Percentiles rank a stretch among this genome's conserved stretches.
Evolutionary conservation across 306 rosid species (phyloP).

Genomic region (Amphicarpaea edgeworthii): DNA sequence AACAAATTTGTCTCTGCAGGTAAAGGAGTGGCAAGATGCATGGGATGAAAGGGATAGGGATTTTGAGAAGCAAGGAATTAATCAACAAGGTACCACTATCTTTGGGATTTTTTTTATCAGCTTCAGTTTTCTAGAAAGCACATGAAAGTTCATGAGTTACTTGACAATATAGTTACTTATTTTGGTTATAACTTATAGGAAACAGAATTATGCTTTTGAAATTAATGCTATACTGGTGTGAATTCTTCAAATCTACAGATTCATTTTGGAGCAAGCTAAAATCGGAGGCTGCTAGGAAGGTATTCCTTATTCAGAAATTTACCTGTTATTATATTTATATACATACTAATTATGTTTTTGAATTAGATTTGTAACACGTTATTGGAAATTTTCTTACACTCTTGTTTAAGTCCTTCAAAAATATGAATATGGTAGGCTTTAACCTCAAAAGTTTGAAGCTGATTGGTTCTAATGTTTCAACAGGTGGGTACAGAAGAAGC

Average conservation of each 20-base stretch:
- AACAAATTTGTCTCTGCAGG: conserved; percentile 55
- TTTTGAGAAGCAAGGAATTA: conserved; percentile 56
- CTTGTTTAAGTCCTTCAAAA: conserved; percentile 5
- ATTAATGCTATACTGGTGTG: conserved; percentile 40
- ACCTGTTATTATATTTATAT: conserved; percentile 13
- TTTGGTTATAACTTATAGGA: conserved; percentile 15
- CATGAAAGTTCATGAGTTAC: conserved; percentile 21
- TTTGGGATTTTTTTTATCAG: conserved; percentile 8
- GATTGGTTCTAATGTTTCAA: conserved; percentile 45
- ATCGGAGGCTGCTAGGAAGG: conserved; percentile 80
- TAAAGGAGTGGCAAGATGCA: conserved; percentile 89
- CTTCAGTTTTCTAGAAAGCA: conserved; percentile 8
- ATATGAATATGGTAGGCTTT: conserved; percentile 20
- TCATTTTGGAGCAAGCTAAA: conserved; percentile 87
- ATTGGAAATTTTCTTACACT: neutral
- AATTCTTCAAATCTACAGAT: conserved; percentile 59
- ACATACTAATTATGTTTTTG: conserved; percentile 8
- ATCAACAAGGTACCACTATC: conserved; percentile 57
- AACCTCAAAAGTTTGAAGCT: conserved; percentile 28
- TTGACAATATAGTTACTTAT: conserved; percentile 1
- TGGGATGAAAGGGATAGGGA: conserved; percentile 75
- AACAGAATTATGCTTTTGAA: conserved; percentile 21
- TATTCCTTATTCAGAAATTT: conserved; percentile 47
- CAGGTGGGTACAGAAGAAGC: conserved; percentile 77
- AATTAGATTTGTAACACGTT: conserved; percentile 1